Base-by-base conservation (phyloP, 441 rosid genomes). In the Croton setiger region DNA sequence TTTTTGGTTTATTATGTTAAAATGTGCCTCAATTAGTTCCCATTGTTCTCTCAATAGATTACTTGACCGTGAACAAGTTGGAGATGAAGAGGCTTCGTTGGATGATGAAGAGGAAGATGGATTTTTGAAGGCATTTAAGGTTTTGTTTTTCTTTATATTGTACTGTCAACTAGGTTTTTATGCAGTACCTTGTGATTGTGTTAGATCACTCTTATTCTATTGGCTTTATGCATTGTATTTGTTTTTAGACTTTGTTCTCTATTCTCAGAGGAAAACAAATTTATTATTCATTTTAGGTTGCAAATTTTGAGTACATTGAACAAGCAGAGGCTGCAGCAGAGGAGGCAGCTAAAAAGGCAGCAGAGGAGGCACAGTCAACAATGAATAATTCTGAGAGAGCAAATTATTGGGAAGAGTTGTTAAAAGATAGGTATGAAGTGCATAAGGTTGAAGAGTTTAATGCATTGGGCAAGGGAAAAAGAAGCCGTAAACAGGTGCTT, bases 101-200 rank as follows among this genome's bases (percentile, higher is more conserved):
- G 98, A 91, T 66, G 98, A 88, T 67, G 96, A 93, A 75, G 97
- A 91, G 76, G 98, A 91, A 75, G 86, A 91, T 77, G 94, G 93
- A 67, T 87, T 93, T 84, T 83, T 93, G 78, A 93, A 88, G 81
- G 98, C 98, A 35, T 93, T 93, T 80, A 93, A 93, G 98, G 98
- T 93, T 72, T 67, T 36, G 44, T 57, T 49, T 9, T 18, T 63
- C 10, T 63, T 35, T 33, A 48, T 37, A 36, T 11, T 63, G 33
- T 31, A 35, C 55, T 31, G 17, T 59, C 20, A 55, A 13, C 51
- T 20, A 27, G 51, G 13, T 73, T 59, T 56, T 66, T 37, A 18
- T 48, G 44, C 65, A 37, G 49, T 21, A 6, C 5, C 61, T 33
- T 7, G 63, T 52, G 72, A 64, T 70, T 52, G 23, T 27, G 39